Conservation (phyloP, 2,329 filamentous ascomycete species). For the Fusarium pseudograminearum region DNA sequence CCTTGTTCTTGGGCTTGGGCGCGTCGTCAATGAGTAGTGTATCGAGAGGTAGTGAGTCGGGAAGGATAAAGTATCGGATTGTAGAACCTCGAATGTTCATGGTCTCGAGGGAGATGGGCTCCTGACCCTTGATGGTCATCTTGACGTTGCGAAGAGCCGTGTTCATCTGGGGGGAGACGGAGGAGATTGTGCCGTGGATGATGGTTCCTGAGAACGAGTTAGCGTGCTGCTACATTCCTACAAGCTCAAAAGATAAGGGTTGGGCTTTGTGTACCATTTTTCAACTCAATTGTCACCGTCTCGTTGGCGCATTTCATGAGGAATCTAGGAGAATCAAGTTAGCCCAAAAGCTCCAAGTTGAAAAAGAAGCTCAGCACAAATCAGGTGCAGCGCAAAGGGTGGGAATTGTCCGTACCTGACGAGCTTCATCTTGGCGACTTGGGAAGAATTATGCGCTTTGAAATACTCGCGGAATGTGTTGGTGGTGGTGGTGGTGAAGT, state of each 20-base stretch:
- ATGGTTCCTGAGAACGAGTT: constrained; percentile 77
- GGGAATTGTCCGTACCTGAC: constrained; percentile 76
- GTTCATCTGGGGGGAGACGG: constrained; percentile 98
- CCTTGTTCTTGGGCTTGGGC: constrained; percentile 99
- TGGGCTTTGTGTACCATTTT: constrained; percentile 78
- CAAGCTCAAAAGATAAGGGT: not conserved
- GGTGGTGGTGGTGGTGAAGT: constrained; percentile 25
- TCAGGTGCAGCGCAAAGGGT: constrained; percentile 23
- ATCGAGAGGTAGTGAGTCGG: constrained; percentile 93
- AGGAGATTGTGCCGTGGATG: constrained; percentile 95
- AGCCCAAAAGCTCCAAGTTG: constrained; percentile 42
- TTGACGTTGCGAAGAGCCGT: constrained; percentile 95
- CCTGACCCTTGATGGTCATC: constrained; percentile 91
- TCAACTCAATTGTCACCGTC: constrained; percentile 97
- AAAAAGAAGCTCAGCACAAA: constrained; percentile 40
- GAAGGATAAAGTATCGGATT: constrained; percentile 96
- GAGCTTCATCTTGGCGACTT: constrained; percentile 84
- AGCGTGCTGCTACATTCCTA: constrained; percentile 10
- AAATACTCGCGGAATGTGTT: not conserved
- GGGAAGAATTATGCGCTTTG: constrained; percentile 14
- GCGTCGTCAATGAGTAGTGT: constrained; percentile 96
- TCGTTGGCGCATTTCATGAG: constrained; percentile 99
- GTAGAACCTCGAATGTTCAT: constrained; percentile 98
- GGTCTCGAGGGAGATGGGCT: constrained; percentile 88
- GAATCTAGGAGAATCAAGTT: constrained; percentile 72